These are phyloP conservation scores for Flueggea neowawraea DNA, from an alignment of 441 rosid species.

Conservation along the genomic window DNA sequence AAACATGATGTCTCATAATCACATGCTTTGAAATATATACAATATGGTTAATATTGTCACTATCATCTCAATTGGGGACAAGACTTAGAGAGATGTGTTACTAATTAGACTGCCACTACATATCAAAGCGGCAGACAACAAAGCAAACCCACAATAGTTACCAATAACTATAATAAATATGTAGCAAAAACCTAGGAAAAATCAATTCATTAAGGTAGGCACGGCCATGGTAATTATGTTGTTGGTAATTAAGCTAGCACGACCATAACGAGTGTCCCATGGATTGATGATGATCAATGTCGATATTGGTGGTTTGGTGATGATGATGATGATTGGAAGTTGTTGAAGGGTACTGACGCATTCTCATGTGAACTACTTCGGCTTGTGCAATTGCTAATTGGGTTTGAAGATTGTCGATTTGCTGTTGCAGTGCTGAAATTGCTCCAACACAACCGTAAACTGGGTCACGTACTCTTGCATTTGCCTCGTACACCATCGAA, in stretches of 20 bases:
- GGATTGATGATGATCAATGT: slow-evolving; percentile 26
- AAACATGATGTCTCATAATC: no score
- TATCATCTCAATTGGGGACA: no score
- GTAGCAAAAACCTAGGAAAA: no score
- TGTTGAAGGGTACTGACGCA: slow-evolving; percentile 28
- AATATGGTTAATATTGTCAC: no score
- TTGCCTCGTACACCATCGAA: slow-evolving; percentile 93
- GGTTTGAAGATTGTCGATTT: slow-evolving; percentile 70
- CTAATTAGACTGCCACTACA: no score
- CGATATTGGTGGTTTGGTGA: slow-evolving; percentile 21
- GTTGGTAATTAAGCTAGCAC: slow-evolving; percentile 27
- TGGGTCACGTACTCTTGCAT: slow-evolving; percentile 90
- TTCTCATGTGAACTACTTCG: slow-evolving; percentile 63
- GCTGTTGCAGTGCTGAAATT: slow-evolving; percentile 71
- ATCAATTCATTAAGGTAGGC: no score
- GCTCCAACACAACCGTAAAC: slow-evolving; percentile 92
- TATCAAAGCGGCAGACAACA: no score
- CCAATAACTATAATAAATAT: no score
- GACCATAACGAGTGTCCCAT: slow-evolving; percentile 72
- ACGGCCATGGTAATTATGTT: no score
- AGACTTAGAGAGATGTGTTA: no score
- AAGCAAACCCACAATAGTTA: no score
- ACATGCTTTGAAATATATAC: no score
- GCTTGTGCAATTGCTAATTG: slow-evolving; percentile 80
- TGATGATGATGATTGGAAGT: slow-evolving; percentile 8